Percentiles rank a stretch among this genome's conserved stretches.
These are phyloP conservation scores for Leishmania major DNA, from an alignment of 208 protist species.

Conservation along the genomic window DNA sequence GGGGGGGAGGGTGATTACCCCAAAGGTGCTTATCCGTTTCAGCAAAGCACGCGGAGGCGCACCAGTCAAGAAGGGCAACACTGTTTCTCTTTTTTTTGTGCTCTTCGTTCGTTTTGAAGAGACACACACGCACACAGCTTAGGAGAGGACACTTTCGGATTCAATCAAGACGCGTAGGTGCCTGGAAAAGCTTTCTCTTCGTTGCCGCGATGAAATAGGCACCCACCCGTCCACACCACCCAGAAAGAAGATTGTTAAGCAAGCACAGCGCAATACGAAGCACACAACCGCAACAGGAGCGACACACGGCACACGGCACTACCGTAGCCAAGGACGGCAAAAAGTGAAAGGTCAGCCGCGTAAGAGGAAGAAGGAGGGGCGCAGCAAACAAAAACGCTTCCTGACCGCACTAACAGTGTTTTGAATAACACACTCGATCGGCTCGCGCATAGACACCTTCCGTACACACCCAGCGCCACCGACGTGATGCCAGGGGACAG, in stretches of 20 bases:
- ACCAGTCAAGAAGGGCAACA: not conserved
- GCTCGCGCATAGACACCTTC: not conserved
- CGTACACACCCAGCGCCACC: not conserved
- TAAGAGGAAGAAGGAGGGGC: not conserved
- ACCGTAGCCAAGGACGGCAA: not conserved
- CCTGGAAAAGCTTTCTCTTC: not conserved
- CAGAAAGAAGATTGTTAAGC: not conserved
- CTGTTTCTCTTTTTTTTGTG: not conserved
- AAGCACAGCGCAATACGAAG: not conserved
- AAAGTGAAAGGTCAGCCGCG: not conserved
- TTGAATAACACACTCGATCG: not conserved
- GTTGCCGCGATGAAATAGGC: not conserved
- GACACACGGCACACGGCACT: not conserved
- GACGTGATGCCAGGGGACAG: not conserved
- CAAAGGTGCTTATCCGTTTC: not conserved
- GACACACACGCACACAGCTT: not conserved
- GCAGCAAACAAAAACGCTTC: not conserved
- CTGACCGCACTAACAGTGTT: not conserved
- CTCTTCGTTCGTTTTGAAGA: not conserved
- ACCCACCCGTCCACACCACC: not conserved
- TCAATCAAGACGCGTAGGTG: not conserved
- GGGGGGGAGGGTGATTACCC: not conserved
- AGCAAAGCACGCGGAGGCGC: not conserved
- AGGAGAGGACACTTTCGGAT: not conserved
- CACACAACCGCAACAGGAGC: not conserved